Evolutionary conservation across 169 alveolate species (phyloP).

Genomic region (Eimeria acervulina): DNA sequence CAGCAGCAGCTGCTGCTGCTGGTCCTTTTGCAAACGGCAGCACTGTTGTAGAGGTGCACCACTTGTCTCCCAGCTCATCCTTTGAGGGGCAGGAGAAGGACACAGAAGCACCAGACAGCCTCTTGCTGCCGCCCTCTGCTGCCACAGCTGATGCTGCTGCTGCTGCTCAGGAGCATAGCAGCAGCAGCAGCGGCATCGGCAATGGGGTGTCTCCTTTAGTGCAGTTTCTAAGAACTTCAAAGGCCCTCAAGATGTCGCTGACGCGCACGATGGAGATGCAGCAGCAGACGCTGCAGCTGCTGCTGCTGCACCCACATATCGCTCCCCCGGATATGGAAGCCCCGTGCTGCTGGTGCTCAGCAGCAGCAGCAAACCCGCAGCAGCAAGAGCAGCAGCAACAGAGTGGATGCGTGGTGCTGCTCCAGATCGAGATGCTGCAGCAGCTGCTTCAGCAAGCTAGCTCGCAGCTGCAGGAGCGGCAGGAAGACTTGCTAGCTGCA

Average conservation of each 20-base stretch:
- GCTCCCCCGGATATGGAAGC: slow-evolving; percentile 41
- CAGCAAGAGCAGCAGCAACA: slow-evolving; percentile 50
- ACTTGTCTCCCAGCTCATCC: background rate
- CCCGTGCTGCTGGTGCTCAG: slow-evolving; percentile 75
- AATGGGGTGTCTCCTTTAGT: slow-evolving; percentile 65
- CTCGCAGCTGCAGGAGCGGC: slow-evolving; percentile 60
- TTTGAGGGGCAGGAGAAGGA: slow-evolving; percentile 1
- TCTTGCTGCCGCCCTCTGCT: slow-evolving; percentile 38
- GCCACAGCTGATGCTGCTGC: slow-evolving; percentile 29
- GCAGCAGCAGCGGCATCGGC: slow-evolving; percentile 46
- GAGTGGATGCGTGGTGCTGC: slow-evolving; percentile 60
- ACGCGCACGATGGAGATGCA: slow-evolving; percentile 61
- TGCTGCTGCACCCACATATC: slow-evolving; percentile 67
- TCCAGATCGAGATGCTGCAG: slow-evolving; percentile 71
- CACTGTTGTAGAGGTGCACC: slow-evolving; percentile 30
- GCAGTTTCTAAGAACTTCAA: slow-evolving; percentile 2
- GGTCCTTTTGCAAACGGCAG: background rate
- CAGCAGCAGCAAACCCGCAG: slow-evolving; percentile 48
- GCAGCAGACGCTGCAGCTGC: slow-evolving; percentile 77
- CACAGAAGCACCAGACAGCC: background rate
- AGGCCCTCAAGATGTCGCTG: slow-evolving; percentile 23
- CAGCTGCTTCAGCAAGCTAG: slow-evolving; percentile 50
- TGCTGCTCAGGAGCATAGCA: background rate
- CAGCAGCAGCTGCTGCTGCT: background rate
- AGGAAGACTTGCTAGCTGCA: slow-evolving; percentile 3